Conservation (phyloP, 495 filamentous ascomycete genomes). For the Podospora anserina region DNA sequence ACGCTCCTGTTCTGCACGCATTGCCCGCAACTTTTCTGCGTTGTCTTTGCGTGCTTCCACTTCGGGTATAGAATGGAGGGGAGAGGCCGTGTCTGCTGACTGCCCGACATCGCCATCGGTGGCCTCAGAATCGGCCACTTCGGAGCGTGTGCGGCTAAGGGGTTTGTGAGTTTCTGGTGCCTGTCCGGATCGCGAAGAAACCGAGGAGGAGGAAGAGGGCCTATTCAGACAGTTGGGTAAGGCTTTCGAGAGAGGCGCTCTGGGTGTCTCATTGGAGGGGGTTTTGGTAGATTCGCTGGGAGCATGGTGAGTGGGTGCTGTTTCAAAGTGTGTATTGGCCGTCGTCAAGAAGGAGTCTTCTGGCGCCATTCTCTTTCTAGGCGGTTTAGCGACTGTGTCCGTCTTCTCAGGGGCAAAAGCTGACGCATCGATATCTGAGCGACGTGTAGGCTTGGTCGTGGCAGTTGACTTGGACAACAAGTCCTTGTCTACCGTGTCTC, state of each 20-base stretch:
- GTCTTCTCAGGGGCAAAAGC: slow-evolving; percentile 19
- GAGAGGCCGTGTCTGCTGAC: slow-evolving; percentile 6
- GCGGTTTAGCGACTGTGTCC: background rate
- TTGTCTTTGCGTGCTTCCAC: slow-evolving; percentile 1
- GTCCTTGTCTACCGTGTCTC: slow-evolving; percentile 21
- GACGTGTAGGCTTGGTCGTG: slow-evolving; percentile 16
- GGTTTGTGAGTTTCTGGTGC: slow-evolving; percentile 8
- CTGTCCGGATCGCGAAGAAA: slow-evolving; percentile 2
- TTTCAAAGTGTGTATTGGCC: slow-evolving; percentile 26
- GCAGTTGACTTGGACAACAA: slow-evolving; percentile 21
- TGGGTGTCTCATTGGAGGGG: slow-evolving; percentile 11
- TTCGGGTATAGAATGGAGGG: background rate
- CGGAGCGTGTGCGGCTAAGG: slow-evolving; percentile 31
- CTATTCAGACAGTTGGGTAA: slow-evolving; percentile 40
- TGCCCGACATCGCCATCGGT: slow-evolving; percentile 24
- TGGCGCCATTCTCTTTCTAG: background rate
- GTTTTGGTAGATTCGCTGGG: slow-evolving; percentile 13
- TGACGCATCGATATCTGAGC: slow-evolving; percentile 21
- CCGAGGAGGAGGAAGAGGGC: slow-evolving; percentile 19
- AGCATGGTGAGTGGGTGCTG: slow-evolving; percentile 38
- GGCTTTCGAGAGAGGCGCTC: slow-evolving; percentile 39
- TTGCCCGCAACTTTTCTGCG: slow-evolving; percentile 19
- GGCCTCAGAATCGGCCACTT: slow-evolving; percentile 45
- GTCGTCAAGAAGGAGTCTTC: slow-evolving; percentile 10
- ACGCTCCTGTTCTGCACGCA: slow-evolving; percentile 22